These are phyloP conservation scores for Stagonosporopsis chrysanthemi DNA, from an alignment of 2,329 filamentous ascomycete species.

Conservation along the genomic window DNA sequence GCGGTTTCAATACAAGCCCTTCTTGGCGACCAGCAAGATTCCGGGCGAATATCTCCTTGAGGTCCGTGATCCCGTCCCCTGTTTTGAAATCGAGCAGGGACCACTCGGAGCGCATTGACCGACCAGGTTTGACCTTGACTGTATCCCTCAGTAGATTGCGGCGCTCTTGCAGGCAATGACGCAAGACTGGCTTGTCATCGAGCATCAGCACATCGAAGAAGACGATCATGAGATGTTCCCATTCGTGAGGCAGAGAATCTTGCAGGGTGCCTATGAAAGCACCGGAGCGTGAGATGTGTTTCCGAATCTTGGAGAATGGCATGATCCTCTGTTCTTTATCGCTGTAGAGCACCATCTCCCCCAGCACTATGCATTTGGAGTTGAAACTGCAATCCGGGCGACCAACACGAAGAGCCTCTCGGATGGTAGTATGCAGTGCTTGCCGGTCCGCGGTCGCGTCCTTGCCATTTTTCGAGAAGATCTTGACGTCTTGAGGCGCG, in stretches of 20 bases:
- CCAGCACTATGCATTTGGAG: slow-evolving; percentile 77
- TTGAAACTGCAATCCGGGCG: slow-evolving; percentile 65
- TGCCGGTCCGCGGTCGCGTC: slow-evolving; percentile 79
- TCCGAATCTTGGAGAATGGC: slow-evolving; percentile 82
- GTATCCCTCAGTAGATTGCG: slow-evolving; percentile 67
- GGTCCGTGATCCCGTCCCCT: slow-evolving; percentile 40
- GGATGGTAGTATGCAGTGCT: slow-evolving; percentile 69
- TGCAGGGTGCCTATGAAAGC: slow-evolving; percentile 69
- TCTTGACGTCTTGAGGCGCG: slow-evolving; percentile 67
- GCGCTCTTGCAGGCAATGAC: slow-evolving; percentile 65
- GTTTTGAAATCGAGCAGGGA: slow-evolving; percentile 70
- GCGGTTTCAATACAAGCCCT: slow-evolving; percentile 80
- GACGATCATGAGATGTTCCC: slow-evolving; percentile 67
- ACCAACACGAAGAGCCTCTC: slow-evolving; percentile 69
- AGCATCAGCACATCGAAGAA: slow-evolving; percentile 68
- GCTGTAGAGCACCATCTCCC: slow-evolving; percentile 81
- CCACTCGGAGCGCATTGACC: slow-evolving; percentile 71
- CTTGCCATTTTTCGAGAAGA: slow-evolving; percentile 92
- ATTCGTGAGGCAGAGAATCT: slow-evolving; percentile 68
- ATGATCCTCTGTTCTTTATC: slow-evolving; percentile 70
- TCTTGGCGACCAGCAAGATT: slow-evolving; percentile 74
- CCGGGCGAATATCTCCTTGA: slow-evolving; percentile 64
- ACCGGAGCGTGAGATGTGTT: slow-evolving; percentile 78
- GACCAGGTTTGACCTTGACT: slow-evolving; percentile 63
- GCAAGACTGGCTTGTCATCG: slow-evolving; percentile 62